phyloP scores from a whole-genome alignment of 352 stramenopile species.

The Pythium phragmiticola region DNA sequence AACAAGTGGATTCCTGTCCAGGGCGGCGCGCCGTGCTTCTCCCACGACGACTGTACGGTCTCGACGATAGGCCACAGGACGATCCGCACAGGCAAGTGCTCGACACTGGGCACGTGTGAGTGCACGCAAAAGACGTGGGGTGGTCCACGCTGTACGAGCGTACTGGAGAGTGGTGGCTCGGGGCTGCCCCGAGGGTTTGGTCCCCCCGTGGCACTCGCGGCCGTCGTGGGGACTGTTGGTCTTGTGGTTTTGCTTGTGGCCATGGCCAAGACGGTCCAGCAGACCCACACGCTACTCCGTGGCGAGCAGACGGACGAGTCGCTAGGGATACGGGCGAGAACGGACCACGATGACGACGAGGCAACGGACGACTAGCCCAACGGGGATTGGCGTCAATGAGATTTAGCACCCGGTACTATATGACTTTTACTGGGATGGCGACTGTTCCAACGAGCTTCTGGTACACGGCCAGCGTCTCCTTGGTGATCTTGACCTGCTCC shows the following conservation, averaged over 20 bases:
- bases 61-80: neutral
- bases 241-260: slow-evolving; percentile 2
- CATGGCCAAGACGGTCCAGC: neutral
- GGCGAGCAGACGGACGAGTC: neutral
- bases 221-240: neutral
- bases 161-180: neutral
- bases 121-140: slow-evolving; percentile 4
- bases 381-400: no score
- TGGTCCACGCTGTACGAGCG: slow-evolving; percentile 8
- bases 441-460: no score
- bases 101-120: neutral
- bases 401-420: no score
- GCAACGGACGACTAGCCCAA: neutral
- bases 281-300: neutral
- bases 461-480: no score
- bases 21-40: slow-evolving; percentile 14
- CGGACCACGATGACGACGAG: neutral
- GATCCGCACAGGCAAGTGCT: slow-evolving; percentile 5
- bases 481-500: no score
- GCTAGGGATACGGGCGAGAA: neutral
- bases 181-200: neutral
- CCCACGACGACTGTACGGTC: slow-evolving; percentile 19
- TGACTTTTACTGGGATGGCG: no score
- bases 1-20: slow-evolving; percentile 20
- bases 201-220: neutral